A percentile compares a stretch with the other conserved stretches of the same genome.
These are phyloP conservation scores for Pseudogymnoascus sp. DNA, from an alignment of 2,329 filamentous ascomycete species.

Conservation along the genomic window DNA sequence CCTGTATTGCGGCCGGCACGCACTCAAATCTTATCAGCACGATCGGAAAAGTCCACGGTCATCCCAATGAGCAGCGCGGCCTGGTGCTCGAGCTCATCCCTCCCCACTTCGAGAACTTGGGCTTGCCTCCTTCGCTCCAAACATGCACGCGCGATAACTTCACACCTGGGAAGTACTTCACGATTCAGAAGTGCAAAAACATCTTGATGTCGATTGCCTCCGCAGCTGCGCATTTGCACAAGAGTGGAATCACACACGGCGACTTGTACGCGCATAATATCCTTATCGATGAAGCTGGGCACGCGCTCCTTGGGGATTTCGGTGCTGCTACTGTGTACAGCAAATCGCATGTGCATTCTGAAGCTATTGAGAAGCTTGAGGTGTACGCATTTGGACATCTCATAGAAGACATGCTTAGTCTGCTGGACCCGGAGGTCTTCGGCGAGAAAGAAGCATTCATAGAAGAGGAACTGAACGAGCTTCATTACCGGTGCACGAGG, in stretches of 20 bases:
- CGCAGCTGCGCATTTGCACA: conserved; percentile 37
- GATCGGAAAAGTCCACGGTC: conserved; percentile 35
- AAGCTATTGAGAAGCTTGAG: conserved; percentile 35
- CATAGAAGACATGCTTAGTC: conserved; percentile 35
- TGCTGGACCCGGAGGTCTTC: conserved; percentile 11
- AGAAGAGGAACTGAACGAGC: conserved; percentile 21
- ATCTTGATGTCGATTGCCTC: conserved; percentile 36
- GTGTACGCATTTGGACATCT: conserved; percentile 41
- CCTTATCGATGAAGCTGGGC: conserved; percentile 32
- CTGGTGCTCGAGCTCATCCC: conserved; percentile 41
- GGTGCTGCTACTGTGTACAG: conserved; percentile 39
- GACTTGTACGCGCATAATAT: conserved; percentile 42
- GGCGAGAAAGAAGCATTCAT: conserved; percentile 23
- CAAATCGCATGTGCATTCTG: conserved; percentile 16
- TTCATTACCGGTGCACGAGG: conserved; percentile 25
- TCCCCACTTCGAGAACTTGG: conserved; percentile 34
- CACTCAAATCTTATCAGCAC: conserved; percentile 39
- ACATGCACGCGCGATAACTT: conserved; percentile 40
- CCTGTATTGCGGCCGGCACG: conserved; percentile 37
- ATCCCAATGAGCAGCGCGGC: conserved; percentile 33
- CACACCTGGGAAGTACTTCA: conserved; percentile 24
- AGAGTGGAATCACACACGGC: conserved; percentile 36
- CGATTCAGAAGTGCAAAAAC: conserved; percentile 24
- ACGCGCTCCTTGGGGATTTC: conserved; percentile 40
- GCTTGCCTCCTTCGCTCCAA: conserved; percentile 36